phyloP scores from a whole-genome alignment of 148 eudicot genomes.

The Fallopia convolvulus region DNA sequence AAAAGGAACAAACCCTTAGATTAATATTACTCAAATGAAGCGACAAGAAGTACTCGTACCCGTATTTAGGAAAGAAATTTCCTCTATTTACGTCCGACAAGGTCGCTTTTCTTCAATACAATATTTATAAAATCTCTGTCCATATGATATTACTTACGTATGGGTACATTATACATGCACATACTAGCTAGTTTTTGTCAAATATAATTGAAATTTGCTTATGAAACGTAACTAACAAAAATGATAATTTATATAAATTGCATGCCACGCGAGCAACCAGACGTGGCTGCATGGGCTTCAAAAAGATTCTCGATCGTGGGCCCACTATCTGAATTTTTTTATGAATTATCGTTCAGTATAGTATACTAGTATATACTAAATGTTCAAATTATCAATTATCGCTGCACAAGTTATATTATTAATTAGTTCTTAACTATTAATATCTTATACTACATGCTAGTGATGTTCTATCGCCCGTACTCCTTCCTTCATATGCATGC shows the following conservation, averaged over 20 bases:
- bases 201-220: not conserved
- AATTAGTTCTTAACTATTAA: no score
- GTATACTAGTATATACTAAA: no score
- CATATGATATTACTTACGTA: not conserved
- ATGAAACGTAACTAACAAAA: not conserved
- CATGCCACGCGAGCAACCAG: not conserved
- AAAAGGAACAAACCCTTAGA: not conserved
- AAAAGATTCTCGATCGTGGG: not conserved
- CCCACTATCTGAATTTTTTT: not conserved
- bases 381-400: no score
- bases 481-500: no score
- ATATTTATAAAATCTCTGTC: not conserved
- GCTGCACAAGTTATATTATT: no score
- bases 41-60: not conserved
- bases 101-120: constrained; percentile 5
- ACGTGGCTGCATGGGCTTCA: constrained; percentile 8
- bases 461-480: no score
- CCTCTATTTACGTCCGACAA: not conserved
- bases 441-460: not conserved
- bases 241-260: not conserved
- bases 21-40: not conserved
- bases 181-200: not conserved
- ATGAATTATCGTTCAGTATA: not conserved
- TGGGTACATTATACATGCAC: not conserved
- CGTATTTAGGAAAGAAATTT: not conserved